Evolutionary conservation across 164 flowering plant genomes (phyloP).

Genomic region (Cinnamomum chago): DNA sequence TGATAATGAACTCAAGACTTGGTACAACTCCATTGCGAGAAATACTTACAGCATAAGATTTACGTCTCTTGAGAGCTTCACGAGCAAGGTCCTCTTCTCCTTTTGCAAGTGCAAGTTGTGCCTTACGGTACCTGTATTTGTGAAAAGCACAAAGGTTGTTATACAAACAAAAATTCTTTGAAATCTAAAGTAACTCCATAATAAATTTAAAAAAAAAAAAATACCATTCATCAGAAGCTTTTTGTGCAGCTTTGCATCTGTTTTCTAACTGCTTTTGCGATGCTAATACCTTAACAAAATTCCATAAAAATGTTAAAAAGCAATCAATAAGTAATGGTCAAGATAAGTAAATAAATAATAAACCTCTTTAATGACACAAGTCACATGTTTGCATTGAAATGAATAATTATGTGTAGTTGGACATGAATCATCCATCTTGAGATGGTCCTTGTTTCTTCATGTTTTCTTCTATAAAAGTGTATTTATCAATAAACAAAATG

Average conservation of each 20-base stretch:
- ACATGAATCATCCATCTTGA: no score
- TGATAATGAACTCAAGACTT: background rate
- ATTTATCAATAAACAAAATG: background rate
- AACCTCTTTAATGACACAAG: background rate
- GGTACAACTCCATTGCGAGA: background rate
- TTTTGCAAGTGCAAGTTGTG: constrained; percentile 81
- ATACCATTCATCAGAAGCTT: constrained; percentile 92
- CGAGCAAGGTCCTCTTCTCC: constrained; percentile 95
- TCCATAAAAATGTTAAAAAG: background rate
- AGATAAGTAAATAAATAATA: background rate
- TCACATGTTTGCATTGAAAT: background rate
- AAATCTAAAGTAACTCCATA: background rate
- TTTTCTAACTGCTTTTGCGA: constrained; percentile 89
- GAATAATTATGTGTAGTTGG: no score
- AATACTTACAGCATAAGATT: constrained; percentile 74
- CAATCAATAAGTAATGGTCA: background rate
- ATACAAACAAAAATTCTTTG: background rate
- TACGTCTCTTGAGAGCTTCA: constrained; percentile 84
- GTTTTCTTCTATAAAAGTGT: background rate
- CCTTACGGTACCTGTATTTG: constrained; percentile 61
- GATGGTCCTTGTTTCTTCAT: no score
- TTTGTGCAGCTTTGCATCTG: constrained; percentile 74
- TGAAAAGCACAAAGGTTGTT: background rate
- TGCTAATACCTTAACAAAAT: constrained; percentile 63
- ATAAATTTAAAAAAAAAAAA: background rate